Evolutionary conservation across 2,329 filamentous ascomycete genomes (phyloP).

Genomic region (Nemania serpens): DNA sequence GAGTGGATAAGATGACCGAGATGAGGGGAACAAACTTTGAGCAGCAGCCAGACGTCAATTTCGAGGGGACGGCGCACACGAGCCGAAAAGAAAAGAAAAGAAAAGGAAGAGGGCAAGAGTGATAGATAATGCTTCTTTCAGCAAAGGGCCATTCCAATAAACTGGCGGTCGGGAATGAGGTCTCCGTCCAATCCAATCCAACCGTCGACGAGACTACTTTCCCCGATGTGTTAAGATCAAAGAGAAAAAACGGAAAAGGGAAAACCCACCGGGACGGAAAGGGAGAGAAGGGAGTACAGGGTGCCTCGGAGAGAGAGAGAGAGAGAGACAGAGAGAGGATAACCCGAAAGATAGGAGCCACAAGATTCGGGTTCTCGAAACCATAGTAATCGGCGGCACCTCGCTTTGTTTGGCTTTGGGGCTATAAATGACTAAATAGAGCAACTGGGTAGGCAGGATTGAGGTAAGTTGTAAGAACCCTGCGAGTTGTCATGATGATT

Average conservation of each 20-base stretch:
- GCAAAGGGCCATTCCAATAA: conserved; percentile 8
- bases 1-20: conserved; percentile 26
- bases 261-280: conserved; percentile 14
- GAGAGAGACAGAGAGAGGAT: conserved; percentile 11
- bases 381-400: conserved; percentile 27
- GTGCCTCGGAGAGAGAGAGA: conserved; percentile 12
- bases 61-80: background rate
- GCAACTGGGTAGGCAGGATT: conserved; percentile 7
- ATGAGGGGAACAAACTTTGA: conserved; percentile 31
- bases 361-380: conserved; percentile 9
- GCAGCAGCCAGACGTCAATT: conserved; percentile 9
- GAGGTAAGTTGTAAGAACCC: conserved; percentile 19
- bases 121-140: background rate
- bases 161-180: conserved; percentile 14
- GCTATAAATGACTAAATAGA: conserved; percentile 15
- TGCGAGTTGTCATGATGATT: conserved; percentile 29
- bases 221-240: conserved; percentile 4
- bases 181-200: conserved; percentile 4
- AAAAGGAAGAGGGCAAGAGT: background rate
- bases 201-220: background rate
- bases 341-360: conserved; percentile 11
- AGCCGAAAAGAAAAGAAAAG: background rate
- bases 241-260: conserved; percentile 10
- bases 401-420: conserved; percentile 27
- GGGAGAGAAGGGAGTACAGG: background rate